A percentile compares a stretch with the other conserved stretches of the same genome.
phyloP scores from a whole-genome alignment of 148 eudicot genomes.

The Dianthus caryophyllus region DNA sequence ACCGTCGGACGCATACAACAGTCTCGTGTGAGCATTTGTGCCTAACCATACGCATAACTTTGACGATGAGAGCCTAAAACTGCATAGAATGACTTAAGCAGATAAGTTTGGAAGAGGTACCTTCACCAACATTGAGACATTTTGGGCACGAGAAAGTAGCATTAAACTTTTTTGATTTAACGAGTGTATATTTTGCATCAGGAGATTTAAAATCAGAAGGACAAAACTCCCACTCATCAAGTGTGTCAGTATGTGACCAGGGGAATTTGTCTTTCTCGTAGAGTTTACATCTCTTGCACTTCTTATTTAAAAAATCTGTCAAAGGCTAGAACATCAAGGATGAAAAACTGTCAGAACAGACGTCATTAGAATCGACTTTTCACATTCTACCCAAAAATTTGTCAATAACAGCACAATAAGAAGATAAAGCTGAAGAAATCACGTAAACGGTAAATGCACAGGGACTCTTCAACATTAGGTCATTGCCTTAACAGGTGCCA shows the following conservation, averaged over 20 bases:
- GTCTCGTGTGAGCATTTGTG: no score
- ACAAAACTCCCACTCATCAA: conserved; percentile 94
- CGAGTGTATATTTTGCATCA: conserved; percentile 48
- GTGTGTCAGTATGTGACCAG: conserved; percentile 37
- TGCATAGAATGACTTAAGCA: background rate
- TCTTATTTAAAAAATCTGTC: conserved; percentile 52
- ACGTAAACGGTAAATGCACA: no score
- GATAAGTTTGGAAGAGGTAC: conserved; percentile 25
- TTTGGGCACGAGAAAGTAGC: conserved; percentile 60
- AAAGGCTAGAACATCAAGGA: conserved; percentile 57
- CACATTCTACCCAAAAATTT: no score
- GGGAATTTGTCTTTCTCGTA: conserved; percentile 49
- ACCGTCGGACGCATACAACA: no score
- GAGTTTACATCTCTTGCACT: conserved; percentile 93
- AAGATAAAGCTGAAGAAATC: no score
- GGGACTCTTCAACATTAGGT: no score
- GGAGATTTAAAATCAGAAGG: conserved; percentile 53
- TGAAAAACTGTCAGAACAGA: background rate
- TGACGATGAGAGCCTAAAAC: no score
- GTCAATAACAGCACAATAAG: no score
- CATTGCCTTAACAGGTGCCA: no score
- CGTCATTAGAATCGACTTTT: background rate
- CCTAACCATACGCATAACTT: no score
- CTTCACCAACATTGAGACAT: conserved; percentile 39
- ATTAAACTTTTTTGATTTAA: conserved; percentile 54